Conservation (phyloP, 164 flowering plant genomes). For the Kingdonia uniflora region DNA sequence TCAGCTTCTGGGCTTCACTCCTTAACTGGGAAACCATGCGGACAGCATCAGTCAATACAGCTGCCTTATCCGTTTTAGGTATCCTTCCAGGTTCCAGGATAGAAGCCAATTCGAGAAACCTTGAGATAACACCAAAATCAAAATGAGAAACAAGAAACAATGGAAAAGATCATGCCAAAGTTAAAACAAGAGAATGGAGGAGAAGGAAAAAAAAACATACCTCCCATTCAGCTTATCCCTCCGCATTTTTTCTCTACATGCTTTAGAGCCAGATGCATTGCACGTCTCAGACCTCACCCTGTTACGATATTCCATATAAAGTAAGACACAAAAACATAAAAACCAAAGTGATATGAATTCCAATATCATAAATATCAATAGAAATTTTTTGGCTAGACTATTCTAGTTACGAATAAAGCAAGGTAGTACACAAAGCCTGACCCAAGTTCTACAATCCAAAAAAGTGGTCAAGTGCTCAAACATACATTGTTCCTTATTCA, state of each 20-base stretch:
- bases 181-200: neutral
- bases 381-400: too few relatives aligned
- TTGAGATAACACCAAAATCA: conserved; percentile 14
- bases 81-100: conserved; percentile 84
- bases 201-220: conserved; percentile 16
- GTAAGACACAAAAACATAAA: neutral
- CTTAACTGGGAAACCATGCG: conserved; percentile 75
- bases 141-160: conserved; percentile 5
- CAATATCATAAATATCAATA: too few relatives aligned
- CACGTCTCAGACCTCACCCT: conserved; percentile 42
- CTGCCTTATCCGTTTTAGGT: conserved; percentile 81
- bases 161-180: neutral
- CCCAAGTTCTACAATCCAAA: too few relatives aligned
- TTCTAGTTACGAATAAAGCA: too few relatives aligned
- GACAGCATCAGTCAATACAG: conserved; percentile 76
- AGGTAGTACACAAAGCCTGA: too few relatives aligned
- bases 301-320: neutral
- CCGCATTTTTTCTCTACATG: conserved; percentile 67
- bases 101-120: conserved; percentile 78
- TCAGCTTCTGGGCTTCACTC: conserved; percentile 67
- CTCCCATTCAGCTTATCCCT: conserved; percentile 71
- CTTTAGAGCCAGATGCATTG: conserved; percentile 49
- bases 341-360: too few relatives aligned
- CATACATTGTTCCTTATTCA: too few relatives aligned
- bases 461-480: too few relatives aligned